These are phyloP conservation scores for Madurella mycetomatis DNA, from an alignment of 2,329 filamentous ascomycete species.

Conservation along the genomic window DNA sequence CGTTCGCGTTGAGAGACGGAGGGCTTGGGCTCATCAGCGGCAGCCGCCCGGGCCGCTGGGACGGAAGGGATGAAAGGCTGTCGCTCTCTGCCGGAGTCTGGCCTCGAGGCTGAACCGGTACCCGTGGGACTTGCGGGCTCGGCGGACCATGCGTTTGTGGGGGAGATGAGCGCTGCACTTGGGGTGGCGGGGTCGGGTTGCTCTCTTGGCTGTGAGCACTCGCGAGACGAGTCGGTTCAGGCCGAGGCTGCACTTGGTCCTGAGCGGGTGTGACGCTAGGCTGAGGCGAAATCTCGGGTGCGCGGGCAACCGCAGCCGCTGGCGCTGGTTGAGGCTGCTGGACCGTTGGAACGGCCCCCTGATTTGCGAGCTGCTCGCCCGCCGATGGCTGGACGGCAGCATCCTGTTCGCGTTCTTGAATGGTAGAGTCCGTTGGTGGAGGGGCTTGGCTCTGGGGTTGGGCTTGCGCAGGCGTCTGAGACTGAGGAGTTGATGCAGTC, in stretches of 20 bases:
- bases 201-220: neutral
- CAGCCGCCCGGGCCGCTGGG: constrained; percentile 14
- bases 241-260: constrained; percentile 11
- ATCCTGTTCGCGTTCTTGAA: neutral
- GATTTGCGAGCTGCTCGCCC: neutral
- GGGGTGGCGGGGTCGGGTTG: neutral
- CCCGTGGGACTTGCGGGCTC: constrained; percentile 12
- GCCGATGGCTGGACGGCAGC: neutral
- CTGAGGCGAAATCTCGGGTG: neutral
- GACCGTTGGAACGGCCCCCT: neutral
- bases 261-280: constrained; percentile 8
- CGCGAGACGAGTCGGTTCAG: constrained; percentile 9
- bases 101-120: constrained; percentile 1
- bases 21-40: constrained; percentile 3
- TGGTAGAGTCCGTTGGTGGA: neutral
- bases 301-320: neutral
- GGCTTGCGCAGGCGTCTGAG: constrained; percentile 1
- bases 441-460: constrained; percentile 5
- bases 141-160: constrained; percentile 16
- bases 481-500: neutral
- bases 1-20: constrained; percentile 6
- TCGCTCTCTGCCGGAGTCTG: constrained; percentile 13
- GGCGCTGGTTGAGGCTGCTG: neutral
- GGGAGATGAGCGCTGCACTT: constrained; percentile 18
- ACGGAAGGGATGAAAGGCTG: constrained; percentile 18